Evolutionary conservation across 2,329 filamentous ascomycete genomes (phyloP).

Genomic region (Cladorrhinum sp.): DNA sequence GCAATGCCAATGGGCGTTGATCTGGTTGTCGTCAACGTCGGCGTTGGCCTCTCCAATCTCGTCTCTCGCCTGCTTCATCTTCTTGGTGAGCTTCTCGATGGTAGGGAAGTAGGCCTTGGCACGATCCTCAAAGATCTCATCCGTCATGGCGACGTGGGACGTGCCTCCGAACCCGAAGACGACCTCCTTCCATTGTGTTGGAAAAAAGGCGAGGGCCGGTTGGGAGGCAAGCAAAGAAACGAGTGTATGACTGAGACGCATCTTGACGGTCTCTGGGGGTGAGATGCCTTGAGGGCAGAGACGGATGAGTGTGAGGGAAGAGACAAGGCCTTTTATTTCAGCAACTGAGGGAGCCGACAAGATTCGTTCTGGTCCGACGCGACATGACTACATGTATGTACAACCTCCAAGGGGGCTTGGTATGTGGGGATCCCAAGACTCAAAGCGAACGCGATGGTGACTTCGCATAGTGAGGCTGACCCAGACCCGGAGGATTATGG

Average conservation of each 20-base stretch:
- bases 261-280: neutral
- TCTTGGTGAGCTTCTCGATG: neutral
- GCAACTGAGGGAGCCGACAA: neutral
- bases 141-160: neutral
- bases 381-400: too few species aligned
- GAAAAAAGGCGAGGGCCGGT: neutral
- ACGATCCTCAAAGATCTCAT: neutral
- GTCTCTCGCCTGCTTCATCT: neutral
- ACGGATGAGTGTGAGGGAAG: neutral
- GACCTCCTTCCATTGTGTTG: neutral
- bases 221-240: neutral
- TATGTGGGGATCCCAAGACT: neutral
- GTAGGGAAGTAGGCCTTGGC: neutral
- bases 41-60: neutral
- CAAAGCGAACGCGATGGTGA: neutral
- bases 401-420: neutral
- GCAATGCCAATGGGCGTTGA: neutral
- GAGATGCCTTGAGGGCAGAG: neutral
- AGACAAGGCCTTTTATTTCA: too few species aligned
- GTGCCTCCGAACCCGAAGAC: neutral
- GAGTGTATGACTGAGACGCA: neutral
- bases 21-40: neutral
- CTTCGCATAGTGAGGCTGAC: neutral
- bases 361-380: neutral
- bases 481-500: neutral